These are phyloP conservation scores for Typha latifolia DNA, from an alignment of 176 grass and related monocot genomes.

Conservation along the genomic window DNA sequence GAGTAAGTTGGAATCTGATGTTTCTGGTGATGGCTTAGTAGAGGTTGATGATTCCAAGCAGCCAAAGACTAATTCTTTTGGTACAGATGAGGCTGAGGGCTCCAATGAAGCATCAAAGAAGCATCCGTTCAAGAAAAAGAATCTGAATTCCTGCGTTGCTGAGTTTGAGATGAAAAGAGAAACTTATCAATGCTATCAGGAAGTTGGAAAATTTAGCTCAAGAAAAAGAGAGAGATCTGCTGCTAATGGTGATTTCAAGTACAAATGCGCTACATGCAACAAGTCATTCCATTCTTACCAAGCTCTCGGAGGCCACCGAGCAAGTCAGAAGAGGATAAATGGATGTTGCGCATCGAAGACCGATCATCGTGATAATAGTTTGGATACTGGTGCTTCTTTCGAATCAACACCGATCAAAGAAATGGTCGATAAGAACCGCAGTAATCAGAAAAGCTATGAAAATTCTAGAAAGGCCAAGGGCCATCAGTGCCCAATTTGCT, in stretches of 20 bases:
- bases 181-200: not conserved
- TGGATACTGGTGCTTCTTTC: too few species aligned
- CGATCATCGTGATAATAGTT: too few species aligned
- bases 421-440: not conserved
- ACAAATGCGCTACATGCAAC: constrained; percentile 4
- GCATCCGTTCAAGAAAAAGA: too few species aligned
- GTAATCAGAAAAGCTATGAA: not conserved
- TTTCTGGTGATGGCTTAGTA: too few species aligned
- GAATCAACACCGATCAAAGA: not conserved
- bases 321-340: constrained; percentile 11
- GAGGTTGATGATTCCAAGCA: too few species aligned
- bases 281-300: constrained; percentile 16
- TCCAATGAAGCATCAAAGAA: too few species aligned
- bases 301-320: constrained; percentile 16
- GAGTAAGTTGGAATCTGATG: too few species aligned
- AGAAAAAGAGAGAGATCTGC: not conserved
- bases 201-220: not conserved
- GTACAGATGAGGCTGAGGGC: too few species aligned
- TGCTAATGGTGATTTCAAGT: not conserved
- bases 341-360: not conserved
- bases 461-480: constrained; percentile 2
- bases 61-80: too few species aligned
- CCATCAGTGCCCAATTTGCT: constrained; percentile 20
- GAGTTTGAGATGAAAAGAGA: too few species aligned
- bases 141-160: too few species aligned